Base-by-base conservation (phyloP, 2,329 filamentous ascomycete species). In the Aspergillus flavus region DNA sequence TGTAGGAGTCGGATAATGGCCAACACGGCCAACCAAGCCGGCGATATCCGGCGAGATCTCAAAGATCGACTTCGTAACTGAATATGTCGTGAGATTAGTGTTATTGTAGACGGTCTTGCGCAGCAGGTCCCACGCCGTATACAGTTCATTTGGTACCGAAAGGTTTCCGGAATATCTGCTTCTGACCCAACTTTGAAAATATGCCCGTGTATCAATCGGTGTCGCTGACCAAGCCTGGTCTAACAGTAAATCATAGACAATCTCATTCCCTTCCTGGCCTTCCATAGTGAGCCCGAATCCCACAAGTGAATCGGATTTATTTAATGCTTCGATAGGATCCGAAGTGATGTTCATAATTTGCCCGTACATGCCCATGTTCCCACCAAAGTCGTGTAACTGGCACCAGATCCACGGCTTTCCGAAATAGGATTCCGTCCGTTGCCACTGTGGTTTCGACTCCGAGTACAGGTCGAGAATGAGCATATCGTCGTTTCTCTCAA, bases 371-470 rank as follows among this genome's bases (percentile, higher is more conserved):
- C 82, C 83, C 75, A 80, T 77, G 66, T 81, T 84, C 19, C 80
- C 81, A 6, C 83, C 83, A 62, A 82, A 85, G 63, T 79, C 77
- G 65, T 85, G 84, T 7, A 86, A 71, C 66, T 85, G 75, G 66
- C 83, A 85, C 84, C 84, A 85, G 41, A 85, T 80, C 83, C 83
- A 86, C 0, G 81, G 80, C 66, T 84, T 84, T 21, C 83, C 83
- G 62, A 79, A 81, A 68, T 84, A 86, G 0, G 79, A 81, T 19
- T 5, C n/a, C 1, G 46, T 50, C 14, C 46, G 26, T 11, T 81
- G 76, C 83, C 84, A 86, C 62, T 85, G 80, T 0, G 84, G 84
- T 10, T 76, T 68, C 7, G 77, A 78, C 63, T 86, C 83, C 0
- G 82, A 83, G 64, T 80, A 84, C 2, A 85, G 75, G 63, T 86